Evolutionary conservation across 306 rosid genomes (phyloP).

Genomic region (Purshia tridentata): DNA sequence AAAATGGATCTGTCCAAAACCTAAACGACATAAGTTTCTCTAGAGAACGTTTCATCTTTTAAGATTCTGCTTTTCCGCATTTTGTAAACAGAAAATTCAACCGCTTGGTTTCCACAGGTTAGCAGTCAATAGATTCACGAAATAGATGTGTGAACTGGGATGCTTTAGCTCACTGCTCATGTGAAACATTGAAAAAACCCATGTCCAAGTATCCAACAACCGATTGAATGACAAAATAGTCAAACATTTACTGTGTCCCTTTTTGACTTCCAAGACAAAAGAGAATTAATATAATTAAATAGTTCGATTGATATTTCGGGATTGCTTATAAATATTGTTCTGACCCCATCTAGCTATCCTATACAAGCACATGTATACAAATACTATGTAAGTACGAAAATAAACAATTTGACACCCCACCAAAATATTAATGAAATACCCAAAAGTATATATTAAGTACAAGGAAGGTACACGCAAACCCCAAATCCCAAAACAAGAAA

Average conservation of each 20-base stretch:
- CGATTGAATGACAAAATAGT: neutral
- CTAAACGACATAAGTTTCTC: neutral
- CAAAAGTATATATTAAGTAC: slow-evolving; percentile 2
- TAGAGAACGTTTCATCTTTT: neutral
- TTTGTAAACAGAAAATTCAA: neutral
- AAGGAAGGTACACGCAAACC: slow-evolving; percentile 4
- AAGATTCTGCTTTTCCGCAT: neutral
- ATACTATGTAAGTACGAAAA: neutral
- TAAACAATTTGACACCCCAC: neutral
- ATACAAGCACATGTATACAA: no score
- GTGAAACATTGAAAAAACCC: slow-evolving; percentile 3
- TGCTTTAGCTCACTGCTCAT: neutral
- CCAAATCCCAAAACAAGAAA: slow-evolving; percentile 10
- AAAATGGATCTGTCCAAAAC: no score
- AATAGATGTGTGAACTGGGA: neutral
- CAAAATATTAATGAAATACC: neutral
- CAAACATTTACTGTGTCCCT: neutral
- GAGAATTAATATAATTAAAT: neutral
- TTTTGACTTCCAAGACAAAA: neutral
- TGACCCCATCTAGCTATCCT: neutral
- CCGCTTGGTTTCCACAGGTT: slow-evolving; percentile 11
- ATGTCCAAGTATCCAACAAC: neutral
- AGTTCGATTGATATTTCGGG: neutral
- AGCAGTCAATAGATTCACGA: neutral
- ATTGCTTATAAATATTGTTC: neutral